These are phyloP conservation scores for Ramaria sp. DNA, from an alignment of 768 basidiomycete species.

Conservation along the genomic window DNA sequence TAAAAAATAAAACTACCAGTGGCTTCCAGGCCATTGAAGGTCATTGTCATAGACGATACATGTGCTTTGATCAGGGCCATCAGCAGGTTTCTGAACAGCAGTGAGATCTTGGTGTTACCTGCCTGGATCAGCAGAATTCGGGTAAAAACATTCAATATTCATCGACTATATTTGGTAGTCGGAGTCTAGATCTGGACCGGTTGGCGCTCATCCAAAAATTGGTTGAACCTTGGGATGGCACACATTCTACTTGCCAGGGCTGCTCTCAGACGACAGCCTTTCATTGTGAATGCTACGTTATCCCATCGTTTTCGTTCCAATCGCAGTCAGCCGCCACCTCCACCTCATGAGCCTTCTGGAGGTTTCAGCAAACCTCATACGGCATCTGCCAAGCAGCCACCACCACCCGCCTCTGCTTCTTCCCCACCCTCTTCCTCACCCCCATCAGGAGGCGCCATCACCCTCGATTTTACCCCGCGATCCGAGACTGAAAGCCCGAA, in stretches of 20 bases:
- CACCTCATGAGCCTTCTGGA: background rate
- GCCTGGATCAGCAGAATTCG: too few relatives aligned
- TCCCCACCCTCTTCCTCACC: background rate
- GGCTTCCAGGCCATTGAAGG: too few relatives aligned
- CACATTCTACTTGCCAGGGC: background rate
- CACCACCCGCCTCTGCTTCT: background rate
- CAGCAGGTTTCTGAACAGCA: too few relatives aligned
- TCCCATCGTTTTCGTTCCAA: background rate
- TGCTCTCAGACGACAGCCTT: background rate
- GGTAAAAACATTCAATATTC: too few relatives aligned
- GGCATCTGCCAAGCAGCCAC: background rate
- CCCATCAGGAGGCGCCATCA: conserved; percentile 21
- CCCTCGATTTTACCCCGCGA: conserved; percentile 56
- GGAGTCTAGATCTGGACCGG: too few relatives aligned
- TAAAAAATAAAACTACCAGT: too few relatives aligned
- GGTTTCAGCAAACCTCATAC: background rate
- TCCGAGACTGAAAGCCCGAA: conserved; percentile 10
- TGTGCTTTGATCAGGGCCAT: too few relatives aligned
- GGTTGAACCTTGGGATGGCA: background rate
- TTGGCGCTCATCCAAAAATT: background rate
- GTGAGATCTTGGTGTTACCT: too few relatives aligned
- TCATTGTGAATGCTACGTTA: background rate
- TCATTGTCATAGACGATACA: too few relatives aligned
- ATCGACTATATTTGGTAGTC: too few relatives aligned
- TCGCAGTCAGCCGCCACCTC: background rate